These are phyloP conservation scores for Podaxis rugospora DNA, from an alignment of 768 basidiomycete species.

Conservation along the genomic window DNA sequence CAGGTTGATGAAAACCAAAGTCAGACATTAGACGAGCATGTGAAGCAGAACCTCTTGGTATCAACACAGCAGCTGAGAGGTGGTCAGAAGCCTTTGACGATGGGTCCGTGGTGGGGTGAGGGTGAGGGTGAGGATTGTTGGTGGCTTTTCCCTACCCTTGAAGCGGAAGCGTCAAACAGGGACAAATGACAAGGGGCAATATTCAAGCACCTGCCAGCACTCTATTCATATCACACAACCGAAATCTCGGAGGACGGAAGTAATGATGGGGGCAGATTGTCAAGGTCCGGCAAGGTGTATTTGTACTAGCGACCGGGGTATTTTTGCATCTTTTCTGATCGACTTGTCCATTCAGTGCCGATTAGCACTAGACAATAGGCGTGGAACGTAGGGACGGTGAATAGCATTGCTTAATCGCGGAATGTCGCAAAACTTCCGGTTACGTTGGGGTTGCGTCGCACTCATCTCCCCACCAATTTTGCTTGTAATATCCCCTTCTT, in stretches of 20 bases:
- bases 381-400: not conserved
- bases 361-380: not conserved
- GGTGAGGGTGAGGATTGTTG: not conserved
- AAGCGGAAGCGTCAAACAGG: conserved; percentile 4
- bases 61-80: not conserved
- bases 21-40: not conserved
- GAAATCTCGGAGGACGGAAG: not conserved
- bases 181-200: not conserved
- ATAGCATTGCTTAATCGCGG: not conserved
- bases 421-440: not conserved
- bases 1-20: too few relatives aligned
- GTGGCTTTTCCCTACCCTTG: not conserved
- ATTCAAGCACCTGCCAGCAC: not conserved
- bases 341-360: not conserved
- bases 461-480: not conserved
- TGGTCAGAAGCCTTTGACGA: not conserved
- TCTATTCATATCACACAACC: not conserved
- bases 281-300: not conserved
- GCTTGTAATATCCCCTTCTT: not conserved
- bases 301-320: not conserved
- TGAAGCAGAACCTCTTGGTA: not conserved
- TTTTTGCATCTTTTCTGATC: not conserved
- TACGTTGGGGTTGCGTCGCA: not conserved
- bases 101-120: not conserved
- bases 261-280: not conserved